Evolutionary conservation across 805 yeast species (phyloP).

Genomic region (Yarrowia sp.): DNA sequence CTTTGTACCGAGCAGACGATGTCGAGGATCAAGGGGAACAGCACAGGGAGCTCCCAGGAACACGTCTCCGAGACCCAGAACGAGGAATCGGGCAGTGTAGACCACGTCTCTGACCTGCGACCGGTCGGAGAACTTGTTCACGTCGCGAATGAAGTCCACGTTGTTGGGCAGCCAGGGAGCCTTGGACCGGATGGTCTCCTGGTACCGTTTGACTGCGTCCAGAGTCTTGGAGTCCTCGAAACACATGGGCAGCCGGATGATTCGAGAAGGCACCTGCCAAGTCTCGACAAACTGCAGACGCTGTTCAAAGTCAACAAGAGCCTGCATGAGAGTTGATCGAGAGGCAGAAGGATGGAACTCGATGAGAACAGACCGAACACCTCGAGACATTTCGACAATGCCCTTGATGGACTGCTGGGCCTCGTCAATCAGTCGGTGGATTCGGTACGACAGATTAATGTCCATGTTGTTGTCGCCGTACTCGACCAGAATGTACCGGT

Average conservation of each 20-base stretch:
- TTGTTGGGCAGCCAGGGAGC: conserved; percentile 99
- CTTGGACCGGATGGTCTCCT: conserved; percentile 84
- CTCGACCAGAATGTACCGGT: conserved; percentile 84
- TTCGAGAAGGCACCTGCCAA: conserved; percentile 83
- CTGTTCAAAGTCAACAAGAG: conserved; percentile 69
- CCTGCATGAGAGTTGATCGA: conserved; percentile 60
- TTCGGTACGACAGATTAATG: conserved; percentile 78
- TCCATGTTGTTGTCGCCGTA: conserved; percentile 89
- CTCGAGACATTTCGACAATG: conserved; percentile 92
- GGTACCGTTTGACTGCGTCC: conserved; percentile 85
- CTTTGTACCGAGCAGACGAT: conserved; percentile 85
- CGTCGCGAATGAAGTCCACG: conserved; percentile 89
- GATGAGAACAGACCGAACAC: conserved; percentile 90
- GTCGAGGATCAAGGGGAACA: conserved; percentile 95
- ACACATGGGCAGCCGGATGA: conserved; percentile 88
- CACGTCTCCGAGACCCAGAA: conserved; percentile 94
- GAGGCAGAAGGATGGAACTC: conserved; percentile 69
- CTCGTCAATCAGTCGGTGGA: conserved; percentile 73
- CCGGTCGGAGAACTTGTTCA: conserved; percentile 70
- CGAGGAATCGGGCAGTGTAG: conserved; percentile 86
- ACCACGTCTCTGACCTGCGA: conserved; percentile 75
- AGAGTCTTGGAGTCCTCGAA: conserved; percentile 89
- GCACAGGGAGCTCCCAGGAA: conserved; percentile 99
- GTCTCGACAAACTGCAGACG: conserved; percentile 68
- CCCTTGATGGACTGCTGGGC: conserved; percentile 69